Conservation (phyloP, 306 rosid genomes). For the Albizia julibrissin region DNA sequence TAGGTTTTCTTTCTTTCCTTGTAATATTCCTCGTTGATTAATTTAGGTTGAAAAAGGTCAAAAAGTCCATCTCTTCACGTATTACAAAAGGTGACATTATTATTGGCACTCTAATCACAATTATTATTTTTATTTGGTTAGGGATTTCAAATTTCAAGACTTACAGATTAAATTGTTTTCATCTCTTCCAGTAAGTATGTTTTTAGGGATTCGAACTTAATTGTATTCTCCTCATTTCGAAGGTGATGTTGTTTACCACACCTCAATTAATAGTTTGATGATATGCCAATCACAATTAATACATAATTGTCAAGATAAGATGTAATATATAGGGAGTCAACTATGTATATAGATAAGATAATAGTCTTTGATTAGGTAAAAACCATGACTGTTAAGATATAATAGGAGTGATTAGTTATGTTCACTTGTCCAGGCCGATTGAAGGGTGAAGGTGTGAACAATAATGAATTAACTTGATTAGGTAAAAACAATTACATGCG, state of each 20-base stretch:
- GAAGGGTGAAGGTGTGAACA: background rate
- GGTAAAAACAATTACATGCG: background rate
- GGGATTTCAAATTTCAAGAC: no score
- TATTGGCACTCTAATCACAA: constrained; percentile 17
- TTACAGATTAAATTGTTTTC: no score
- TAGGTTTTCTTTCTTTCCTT: background rate
- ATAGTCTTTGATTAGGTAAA: background rate
- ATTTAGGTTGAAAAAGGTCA: background rate
- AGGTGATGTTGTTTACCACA: no score
- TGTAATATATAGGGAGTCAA: background rate
- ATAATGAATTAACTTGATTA: background rate
- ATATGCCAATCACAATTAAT: background rate
- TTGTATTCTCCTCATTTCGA: no score
- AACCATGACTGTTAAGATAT: background rate
- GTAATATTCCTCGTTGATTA: constrained; percentile 5
- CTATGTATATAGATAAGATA: background rate
- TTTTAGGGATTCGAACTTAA: accelerated
- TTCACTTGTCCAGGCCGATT: no score
- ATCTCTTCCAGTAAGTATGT: no score
- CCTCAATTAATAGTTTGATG: no score
- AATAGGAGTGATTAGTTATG: background rate
- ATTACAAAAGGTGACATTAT: constrained; percentile 6
- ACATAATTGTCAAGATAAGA: background rate
- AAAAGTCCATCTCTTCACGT: background rate
- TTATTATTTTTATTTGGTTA: no score